Conservation (phyloP, 2,329 filamentous ascomycete species). For the Neoascochyta sp. region DNA sequence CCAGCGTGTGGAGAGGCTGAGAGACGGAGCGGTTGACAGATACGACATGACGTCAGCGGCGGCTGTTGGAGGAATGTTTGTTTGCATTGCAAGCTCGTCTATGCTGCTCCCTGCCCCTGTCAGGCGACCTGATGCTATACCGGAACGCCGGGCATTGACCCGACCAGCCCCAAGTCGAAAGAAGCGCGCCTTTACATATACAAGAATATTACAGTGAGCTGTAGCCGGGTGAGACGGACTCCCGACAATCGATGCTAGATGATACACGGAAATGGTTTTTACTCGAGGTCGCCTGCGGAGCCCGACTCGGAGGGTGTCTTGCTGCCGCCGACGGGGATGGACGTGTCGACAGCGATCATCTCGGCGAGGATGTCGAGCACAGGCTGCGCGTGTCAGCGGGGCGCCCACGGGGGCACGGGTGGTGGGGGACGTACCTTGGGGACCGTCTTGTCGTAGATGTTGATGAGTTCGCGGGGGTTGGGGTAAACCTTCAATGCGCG, state of each 20-base stretch:
- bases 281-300: slow-evolving; percentile 35
- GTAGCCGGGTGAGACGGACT: slow-evolving; percentile 17
- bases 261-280: slow-evolving; percentile 8
- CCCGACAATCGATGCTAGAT: slow-evolving; percentile 6
- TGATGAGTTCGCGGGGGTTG: slow-evolving; percentile 84
- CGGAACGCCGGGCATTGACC: slow-evolving; percentile 25
- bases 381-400: slow-evolving; percentile 52
- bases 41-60: slow-evolving; percentile 16
- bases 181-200: slow-evolving; percentile 32
- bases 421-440: slow-evolving; percentile 64
- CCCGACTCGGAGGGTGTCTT: slow-evolving; percentile 37
- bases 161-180: slow-evolving; percentile 13
- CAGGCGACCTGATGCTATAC: slow-evolving; percentile 16
- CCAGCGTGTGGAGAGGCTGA: slow-evolving; percentile 23
- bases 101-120: slow-evolving; percentile 14
- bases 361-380: slow-evolving; percentile 94
- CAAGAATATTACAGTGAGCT: slow-evolving; percentile 34
- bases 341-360: slow-evolving; percentile 92
- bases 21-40: no score
- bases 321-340: slow-evolving; percentile 41
- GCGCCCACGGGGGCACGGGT: neutral
- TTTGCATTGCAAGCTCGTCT: slow-evolving; percentile 22
- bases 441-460: slow-evolving; percentile 97
- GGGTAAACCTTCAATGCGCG: slow-evolving; percentile 98
- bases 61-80: slow-evolving; percentile 2